Evolutionary conservation across 371 early-diverging fungal species (phyloP), one percentile per base, ranked within the genome.

Genomic region (Dinochytrium kinnereticum): DNA sequence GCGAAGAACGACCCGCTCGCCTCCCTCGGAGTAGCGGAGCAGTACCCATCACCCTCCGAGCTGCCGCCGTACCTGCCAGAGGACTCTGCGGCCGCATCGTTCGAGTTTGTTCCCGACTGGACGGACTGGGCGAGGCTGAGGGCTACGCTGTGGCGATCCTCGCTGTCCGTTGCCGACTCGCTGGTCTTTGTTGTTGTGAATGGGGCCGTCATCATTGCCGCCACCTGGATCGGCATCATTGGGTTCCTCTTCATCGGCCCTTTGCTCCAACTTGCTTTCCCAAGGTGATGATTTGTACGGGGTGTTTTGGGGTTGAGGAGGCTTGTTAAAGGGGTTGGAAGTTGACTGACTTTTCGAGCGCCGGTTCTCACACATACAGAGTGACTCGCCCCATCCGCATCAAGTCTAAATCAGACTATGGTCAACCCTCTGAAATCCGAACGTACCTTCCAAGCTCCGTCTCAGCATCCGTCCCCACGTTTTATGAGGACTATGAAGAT

Each of bases 161-260:
- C 66, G 28, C 38, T 37, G 40, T 33, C 34, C 13, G 34, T 28
- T 39, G 64, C 31, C 34, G 69, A 59, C 17, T 69, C 69, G 64
- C 15, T 55, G 2, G n/a, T 70, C 37, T 64, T 66, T 36, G 70
- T 70, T 13, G 40, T 49, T 15, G 39, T 70, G 7, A 75, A 75
- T 64, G 71, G 65, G 2, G 33, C 59, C 34, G 28, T 70, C 33
- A n/a, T 75, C 2, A 5, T 28, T n/a, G 44, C 38, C 24, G 64
- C 75, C 1, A 19, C 38, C 53, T 38, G 70, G 36, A 26, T 39
- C 24, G 75, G 75, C 2, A 28, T 66, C 1, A 24, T 70, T 17
- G 71, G 75, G 3, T 75, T 66, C 49, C 44, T 70, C 13, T 49
- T 75, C 30, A 31, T 75, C 40, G 70, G 70, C 28, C 75, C 75